Percentiles rank a stretch among this genome's conserved stretches.
These are phyloP conservation scores for Anaeramoeba ignava DNA, from an alignment of 78 protist species.

Conservation along the genomic window DNA sequence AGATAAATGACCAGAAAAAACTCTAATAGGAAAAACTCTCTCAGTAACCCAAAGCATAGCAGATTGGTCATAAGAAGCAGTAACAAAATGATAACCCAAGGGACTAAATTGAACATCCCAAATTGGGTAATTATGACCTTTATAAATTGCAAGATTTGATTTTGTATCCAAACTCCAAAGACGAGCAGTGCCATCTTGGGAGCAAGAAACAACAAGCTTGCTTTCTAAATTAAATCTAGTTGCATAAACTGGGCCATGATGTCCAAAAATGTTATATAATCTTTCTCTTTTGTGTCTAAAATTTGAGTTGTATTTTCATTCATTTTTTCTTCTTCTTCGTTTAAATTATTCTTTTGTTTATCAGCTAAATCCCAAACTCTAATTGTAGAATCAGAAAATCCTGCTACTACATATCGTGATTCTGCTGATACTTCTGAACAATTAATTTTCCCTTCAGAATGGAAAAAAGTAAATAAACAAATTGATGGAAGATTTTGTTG, in stretches of 20 bases:
- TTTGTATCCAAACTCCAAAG: constrained; percentile 62
- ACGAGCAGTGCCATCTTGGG: constrained; percentile 25
- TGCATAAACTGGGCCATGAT: background rate
- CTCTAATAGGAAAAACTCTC: constrained; percentile 46
- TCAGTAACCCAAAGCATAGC: constrained; percentile 77
- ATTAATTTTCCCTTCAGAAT: background rate
- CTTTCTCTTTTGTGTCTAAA: no score
- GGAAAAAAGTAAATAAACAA: background rate
- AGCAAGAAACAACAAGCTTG: background rate
- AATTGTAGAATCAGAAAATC: background rate
- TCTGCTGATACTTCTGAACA: background rate
- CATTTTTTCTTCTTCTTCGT: background rate
- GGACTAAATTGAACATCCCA: constrained; percentile 71
- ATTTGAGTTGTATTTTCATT: no score
- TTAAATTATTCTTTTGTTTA: background rate
- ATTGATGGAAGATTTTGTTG: background rate
- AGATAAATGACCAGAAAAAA: constrained; percentile 65
- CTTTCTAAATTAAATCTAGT: background rate
- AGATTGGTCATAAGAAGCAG: constrained; percentile 67
- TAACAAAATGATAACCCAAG: constrained; percentile 66
- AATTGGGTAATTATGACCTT: constrained; percentile 76
- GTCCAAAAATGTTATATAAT: background rate
- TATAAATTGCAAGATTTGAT: constrained; percentile 54
- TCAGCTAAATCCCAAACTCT: background rate
- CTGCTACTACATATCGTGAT: background rate